These are phyloP conservation scores for Saprolegnia parasitica DNA, from an alignment of 352 stramenopile genomes.

Conservation along the genomic window DNA sequence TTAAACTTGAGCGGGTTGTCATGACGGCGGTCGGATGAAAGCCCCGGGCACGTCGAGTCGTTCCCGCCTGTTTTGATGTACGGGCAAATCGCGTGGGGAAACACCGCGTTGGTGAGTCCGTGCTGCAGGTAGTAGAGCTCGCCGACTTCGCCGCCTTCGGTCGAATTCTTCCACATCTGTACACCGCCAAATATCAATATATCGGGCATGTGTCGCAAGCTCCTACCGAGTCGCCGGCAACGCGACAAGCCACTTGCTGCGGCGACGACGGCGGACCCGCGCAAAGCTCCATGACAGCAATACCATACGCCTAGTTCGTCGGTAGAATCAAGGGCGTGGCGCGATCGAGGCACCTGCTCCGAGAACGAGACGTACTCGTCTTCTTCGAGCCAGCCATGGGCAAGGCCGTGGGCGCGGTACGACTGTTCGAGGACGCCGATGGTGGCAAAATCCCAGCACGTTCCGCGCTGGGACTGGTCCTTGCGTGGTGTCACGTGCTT, in stretches of 20 bases:
- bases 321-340: background rate
- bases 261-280: slow-evolving; percentile 51
- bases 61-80: slow-evolving; percentile 59
- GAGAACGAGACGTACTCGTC: slow-evolving; percentile 76
- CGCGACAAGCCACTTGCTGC: slow-evolving; percentile 64
- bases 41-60: slow-evolving; percentile 59
- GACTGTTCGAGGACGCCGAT: slow-evolving; percentile 76
- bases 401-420: slow-evolving; percentile 62
- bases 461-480: slow-evolving; percentile 66
- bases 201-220: background rate
- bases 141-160: slow-evolving; percentile 65
- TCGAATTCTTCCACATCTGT: slow-evolving; percentile 77
- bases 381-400: slow-evolving; percentile 54
- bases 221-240: slow-evolving; percentile 55
- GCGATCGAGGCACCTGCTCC: slow-evolving; percentile 44
- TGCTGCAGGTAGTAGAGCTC: slow-evolving; percentile 75
- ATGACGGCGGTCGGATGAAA: slow-evolving; percentile 28
- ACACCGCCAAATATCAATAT: slow-evolving; percentile 1
- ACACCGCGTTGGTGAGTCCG: slow-evolving; percentile 64
- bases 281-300: slow-evolving; percentile 66
- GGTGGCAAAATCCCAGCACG: slow-evolving; percentile 78
- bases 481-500: slow-evolving; percentile 68
- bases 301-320: slow-evolving; percentile 48
- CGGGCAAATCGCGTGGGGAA: slow-evolving; percentile 62
- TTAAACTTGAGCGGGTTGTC: slow-evolving; percentile 64